Base-by-base conservation (phyloP, 2,329 filamentous ascomycete genomes). In the Ophiostoma piceae region DNA sequence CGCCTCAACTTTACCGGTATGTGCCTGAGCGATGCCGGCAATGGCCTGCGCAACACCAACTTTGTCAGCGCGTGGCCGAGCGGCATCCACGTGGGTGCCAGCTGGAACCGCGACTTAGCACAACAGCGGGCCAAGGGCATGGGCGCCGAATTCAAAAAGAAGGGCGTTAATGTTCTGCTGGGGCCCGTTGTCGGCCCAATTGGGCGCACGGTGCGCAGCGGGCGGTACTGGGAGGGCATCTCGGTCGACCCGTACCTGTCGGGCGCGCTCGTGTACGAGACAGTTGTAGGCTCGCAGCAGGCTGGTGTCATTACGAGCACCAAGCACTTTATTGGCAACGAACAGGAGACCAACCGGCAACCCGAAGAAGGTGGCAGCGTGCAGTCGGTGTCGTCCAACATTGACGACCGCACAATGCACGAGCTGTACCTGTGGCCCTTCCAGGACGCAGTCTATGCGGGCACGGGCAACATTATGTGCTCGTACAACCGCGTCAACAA, bases 121-220 rank as follows among this genome's bases (percentile, higher is more conserved):
- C 87, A 87, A 75, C 80, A 84, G 68, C 86, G 92, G 67, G 92
- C 88, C 41, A 80, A 85, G 68, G 89, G 88, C 66, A 92, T 96
- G 89, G 92, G 89, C 2, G 81, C 83, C 70, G 92, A 96, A 78
- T 91, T 91, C 77, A 85, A 84, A 72, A 85, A 80, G 60, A 96
- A 96, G 78, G 92, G 92, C 67, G 87, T 92, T 41, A 90, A 73
- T 16, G 84, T 95, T 16, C 85, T 90, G 70, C 83, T 96, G 11
- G 92, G 92, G 0, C 92, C 92, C 2, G 91, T 91, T 0, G 87
- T 92, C 71, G 88, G 88, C 0, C 88, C 89, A 0, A 76, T 89
- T 0, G 88, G 89, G 11, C 82, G 88, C 2, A 81, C 88, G 66
- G 85, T 87, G 0, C 80, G 82, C 29, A 85, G 86, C 66, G 89